phyloP scores from a whole-genome alignment of 768 basidiomycete species.

The Rhodosporidiobolus odoratus region DNA sequence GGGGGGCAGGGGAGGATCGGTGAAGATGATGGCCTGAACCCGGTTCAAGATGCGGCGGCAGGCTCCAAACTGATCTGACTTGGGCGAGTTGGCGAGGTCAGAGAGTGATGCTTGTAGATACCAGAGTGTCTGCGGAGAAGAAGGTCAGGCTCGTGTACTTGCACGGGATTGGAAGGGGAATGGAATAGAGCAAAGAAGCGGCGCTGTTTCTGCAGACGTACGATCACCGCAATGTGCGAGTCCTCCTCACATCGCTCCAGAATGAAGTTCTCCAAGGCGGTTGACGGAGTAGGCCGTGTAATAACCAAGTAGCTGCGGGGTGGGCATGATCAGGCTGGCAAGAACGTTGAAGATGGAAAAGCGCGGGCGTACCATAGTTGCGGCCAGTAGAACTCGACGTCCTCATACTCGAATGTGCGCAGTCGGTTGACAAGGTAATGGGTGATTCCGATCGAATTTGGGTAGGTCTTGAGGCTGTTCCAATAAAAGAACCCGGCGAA shows the following conservation, averaged over 20 bases:
- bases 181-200: background rate
- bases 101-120: constrained; percentile 94
- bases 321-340: background rate
- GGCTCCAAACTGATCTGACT: constrained; percentile 63
- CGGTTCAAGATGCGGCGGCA: constrained; percentile 85
- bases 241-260: constrained; percentile 80
- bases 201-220: constrained; percentile 49
- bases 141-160: too few species aligned
- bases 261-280: constrained; percentile 90
- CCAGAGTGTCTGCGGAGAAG: constrained; percentile 71
- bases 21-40: constrained; percentile 95
- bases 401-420: constrained; percentile 49
- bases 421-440: constrained; percentile 51
- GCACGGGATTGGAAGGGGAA: background rate
- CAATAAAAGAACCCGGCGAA: too few species aligned
- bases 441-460: constrained; percentile 50
- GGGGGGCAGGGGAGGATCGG: constrained; percentile 66
- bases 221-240: constrained; percentile 91
- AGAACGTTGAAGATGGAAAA: too few species aligned
- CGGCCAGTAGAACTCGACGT: constrained; percentile 54
- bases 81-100: constrained; percentile 57
- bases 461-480: constrained; percentile 49
- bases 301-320: constrained; percentile 79
- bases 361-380: constrained; percentile 48
- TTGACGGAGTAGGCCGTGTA: constrained; percentile 82